Conservation (phyloP, 1,284 basidiomycete species). For the Pseudozyma sp. region DNA sequence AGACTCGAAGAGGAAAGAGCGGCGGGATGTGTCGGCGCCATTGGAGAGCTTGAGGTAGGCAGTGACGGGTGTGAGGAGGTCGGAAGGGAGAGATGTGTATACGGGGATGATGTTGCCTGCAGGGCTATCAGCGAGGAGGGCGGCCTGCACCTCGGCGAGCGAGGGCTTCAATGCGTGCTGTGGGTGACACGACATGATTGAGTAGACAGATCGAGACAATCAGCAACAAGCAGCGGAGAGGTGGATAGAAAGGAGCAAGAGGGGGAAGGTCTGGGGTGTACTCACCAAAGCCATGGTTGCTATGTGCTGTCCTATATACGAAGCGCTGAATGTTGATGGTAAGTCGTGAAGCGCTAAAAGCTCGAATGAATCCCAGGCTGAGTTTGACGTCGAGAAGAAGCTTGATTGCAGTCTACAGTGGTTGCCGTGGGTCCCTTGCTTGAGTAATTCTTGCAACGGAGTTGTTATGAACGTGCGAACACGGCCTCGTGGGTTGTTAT, state of each 20-base stretch:
- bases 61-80: constrained; percentile 95
- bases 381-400: neutral
- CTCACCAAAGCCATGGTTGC: constrained; percentile 45
- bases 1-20: constrained; percentile 72
- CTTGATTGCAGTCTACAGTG: neutral
- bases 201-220: neutral
- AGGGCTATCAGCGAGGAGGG: constrained; percentile 43
- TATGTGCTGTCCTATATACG: constrained; percentile 6
- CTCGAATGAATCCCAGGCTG: neutral
- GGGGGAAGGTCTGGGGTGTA: neutral
- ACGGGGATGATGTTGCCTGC: constrained; percentile 90
- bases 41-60: constrained; percentile 93
- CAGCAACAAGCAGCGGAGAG: constrained; percentile 2
- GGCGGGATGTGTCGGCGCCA: constrained; percentile 77
- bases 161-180: constrained; percentile 56
- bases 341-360: neutral
- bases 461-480: constrained; percentile 10
- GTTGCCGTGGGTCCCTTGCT: neutral
- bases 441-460: neutral
- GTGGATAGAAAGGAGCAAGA: neutral
- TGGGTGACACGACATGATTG: constrained; percentile 11
- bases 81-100: constrained; percentile 91
- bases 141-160: constrained; percentile 57
- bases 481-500: constrained; percentile 3
- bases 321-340: constrained; percentile 6